Evolutionary conservation across 345 rosid species (phyloP), one percentile per base, ranked within the genome.

Genomic region (Populus tremula): DNA sequence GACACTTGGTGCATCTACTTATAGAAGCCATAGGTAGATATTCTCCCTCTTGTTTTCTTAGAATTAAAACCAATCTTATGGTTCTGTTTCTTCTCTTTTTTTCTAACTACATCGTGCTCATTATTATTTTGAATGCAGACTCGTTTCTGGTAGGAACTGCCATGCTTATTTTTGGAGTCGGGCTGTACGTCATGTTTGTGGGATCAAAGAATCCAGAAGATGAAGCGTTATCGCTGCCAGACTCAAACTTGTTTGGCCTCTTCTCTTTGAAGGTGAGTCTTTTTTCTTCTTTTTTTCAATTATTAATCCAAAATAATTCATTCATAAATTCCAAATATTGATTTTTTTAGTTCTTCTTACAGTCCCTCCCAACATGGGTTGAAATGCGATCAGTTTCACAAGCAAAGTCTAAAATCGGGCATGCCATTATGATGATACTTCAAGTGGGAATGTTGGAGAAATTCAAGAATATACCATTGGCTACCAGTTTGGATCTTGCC

Each of bases 381-480:
- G 83, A 88, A 65, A 81, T 82, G 84, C 82, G 84, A 27, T 88
- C 93, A 5, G 87, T 91, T 43, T 84, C 90, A 31, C 84, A 86
- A 79, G 91, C 93, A 12, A 90, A 90, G 78, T 86, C 91, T 17
- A 90, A 82, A 85, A 87, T 90, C 5, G 98, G 92, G 61, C 91
- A 89, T 29, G 91, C 94, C 2, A 78, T 91, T 70, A 71, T 87
- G 85, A 89, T 90, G 90, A 85, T 88, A 71, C 90, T 93, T 74
- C 96, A 91, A 72, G 96, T 86, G 67, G 96, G 91, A 67, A 75
- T 91, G 83, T 41, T 90, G 71, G 93, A 89, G 74, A 91, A 89
- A 79, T 91, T 93, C 87, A 83, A 77, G 78, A 84, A 77, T 33
- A 54, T 87, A 62, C 92, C 93, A 18, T 29, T 89, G 43, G 76